phyloP scores from a whole-genome alignment of 106 monocot species.

The Chionographis japonica region DNA sequence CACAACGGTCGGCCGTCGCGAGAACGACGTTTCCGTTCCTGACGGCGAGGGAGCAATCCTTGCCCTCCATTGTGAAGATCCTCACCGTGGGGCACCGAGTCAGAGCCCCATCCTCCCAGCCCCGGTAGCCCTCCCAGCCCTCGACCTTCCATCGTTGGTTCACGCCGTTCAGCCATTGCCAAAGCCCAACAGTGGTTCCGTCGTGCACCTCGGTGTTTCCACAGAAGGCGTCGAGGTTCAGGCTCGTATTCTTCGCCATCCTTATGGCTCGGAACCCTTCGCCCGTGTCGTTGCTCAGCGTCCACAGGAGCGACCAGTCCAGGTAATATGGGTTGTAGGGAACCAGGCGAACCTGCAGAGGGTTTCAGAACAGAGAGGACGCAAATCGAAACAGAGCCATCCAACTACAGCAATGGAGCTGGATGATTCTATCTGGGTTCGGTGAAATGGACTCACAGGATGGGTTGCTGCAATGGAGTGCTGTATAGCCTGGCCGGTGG shows the following conservation, averaged over 20 bases:
- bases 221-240: slow-evolving; percentile 28
- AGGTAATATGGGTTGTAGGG: slow-evolving; percentile 25
- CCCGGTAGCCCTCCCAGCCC: not conserved
- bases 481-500: slow-evolving; percentile 48
- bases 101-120: no score
- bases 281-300: slow-evolving; percentile 22
- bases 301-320: slow-evolving; percentile 27
- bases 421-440: no score
- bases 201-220: slow-evolving; percentile 25
- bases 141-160: slow-evolving; percentile 23
- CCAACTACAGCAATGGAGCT: no score
- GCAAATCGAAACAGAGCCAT: no score
- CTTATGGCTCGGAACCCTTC: slow-evolving; percentile 25
- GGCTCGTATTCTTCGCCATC: slow-evolving; percentile 25
- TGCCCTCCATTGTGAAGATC: no score
- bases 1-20: no score
- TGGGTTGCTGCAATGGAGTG: slow-evolving; percentile 34
- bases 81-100: no score
- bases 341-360: slow-evolving; percentile 9
- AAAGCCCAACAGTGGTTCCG: slow-evolving; percentile 23
- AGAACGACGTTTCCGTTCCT: no score
- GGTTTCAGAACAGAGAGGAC: no score
- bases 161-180: slow-evolving; percentile 22
- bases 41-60: no score
- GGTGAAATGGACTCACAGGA: slow-evolving; percentile 26